Base-by-base conservation (phyloP, 1,139 yeast genomes). In the Saccharomyces hybrid region DNA sequence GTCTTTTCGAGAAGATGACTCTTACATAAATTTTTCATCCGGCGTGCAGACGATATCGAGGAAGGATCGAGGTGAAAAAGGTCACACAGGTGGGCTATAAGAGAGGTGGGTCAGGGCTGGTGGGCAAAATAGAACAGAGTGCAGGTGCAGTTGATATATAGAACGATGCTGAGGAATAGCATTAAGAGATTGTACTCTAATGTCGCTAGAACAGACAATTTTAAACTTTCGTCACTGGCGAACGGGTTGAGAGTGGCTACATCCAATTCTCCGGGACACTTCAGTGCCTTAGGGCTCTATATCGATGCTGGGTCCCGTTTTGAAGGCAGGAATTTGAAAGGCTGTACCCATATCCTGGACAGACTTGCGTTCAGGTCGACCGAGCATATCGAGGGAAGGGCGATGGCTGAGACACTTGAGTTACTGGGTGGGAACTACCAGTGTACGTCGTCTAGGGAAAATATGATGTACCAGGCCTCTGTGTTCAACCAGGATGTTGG, bases 381-480 rank as follows among this genome's bases (percentile, higher is more conserved):
- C 0, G 71, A 76, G 49, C 75, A 80, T 54, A 76, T 80, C 56
- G 65, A 81, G 2, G 91, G 90, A 2, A 72, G 78, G 41, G 80
- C 85, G 55, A 88, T 93, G 89, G 78, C 88, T 62, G 86, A 86
- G 61, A 79, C 80, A 38, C 75, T 93, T 60, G 90, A 89, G 54
- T 76, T 82, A 52, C 72, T 93, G 54, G 99, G 99, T 47, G 99
- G 99, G 11, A 93, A 91, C 70, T 90, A 87, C 71, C 91, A 89
- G 83, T 88, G 96, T 66, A 85, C 96, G 0, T 88, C 96, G 1
- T 88, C 95, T 29, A 78, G 99, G 66, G 99, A 93, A 68, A 81
- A 95, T 4, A 79, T 93, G 75, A 82, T 93, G 74, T 93, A 93
- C 70, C 98, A 93, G 70, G 96, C 97, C 1, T 85, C 96, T 1